phyloP scores from a whole-genome alignment of 140 eudicot genomes.

The Bidens hawaiensis region DNA sequence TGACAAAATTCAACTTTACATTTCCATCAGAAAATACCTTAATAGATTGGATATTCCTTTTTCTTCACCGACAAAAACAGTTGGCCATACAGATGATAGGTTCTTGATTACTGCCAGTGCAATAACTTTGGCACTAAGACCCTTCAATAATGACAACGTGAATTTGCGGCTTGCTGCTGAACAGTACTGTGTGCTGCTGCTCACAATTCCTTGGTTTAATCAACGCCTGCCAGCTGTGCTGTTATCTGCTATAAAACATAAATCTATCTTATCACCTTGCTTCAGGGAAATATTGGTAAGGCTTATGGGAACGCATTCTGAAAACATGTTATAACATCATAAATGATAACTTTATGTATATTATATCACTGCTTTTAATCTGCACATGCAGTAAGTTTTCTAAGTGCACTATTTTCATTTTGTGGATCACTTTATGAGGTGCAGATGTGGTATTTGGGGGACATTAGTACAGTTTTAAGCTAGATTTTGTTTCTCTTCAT shows the following conservation, averaged over 20 bases:
- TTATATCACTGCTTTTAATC: neutral
- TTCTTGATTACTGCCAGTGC: conserved; percentile 85
- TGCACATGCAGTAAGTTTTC: conserved; percentile 5
- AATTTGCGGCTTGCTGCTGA: conserved; percentile 55
- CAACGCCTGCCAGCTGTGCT: conserved; percentile 79
- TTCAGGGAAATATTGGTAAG: conserved; percentile 80
- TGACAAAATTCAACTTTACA: conserved; percentile 53
- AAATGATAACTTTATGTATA: neutral
- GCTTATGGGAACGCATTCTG: conserved; percentile 22
- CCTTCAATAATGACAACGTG: conserved; percentile 46
- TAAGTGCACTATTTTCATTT: neutral
- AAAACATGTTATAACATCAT: conserved; percentile 2
- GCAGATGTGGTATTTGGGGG: neutral
- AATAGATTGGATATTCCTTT: conserved; percentile 44
- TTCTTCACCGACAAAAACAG: conserved; percentile 23
- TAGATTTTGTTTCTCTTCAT: neutral
- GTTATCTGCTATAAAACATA: conserved; percentile 73
- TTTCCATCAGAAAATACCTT: conserved; percentile 63
- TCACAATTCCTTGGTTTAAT: conserved; percentile 86
- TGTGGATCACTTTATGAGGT: neutral
- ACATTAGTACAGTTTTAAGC: neutral
- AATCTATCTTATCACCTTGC: conserved; percentile 66
- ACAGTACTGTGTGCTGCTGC: conserved; percentile 59
- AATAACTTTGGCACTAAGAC: conserved; percentile 72
- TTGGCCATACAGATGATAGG: conserved; percentile 57